Evolutionary conservation across 129 eudicot genomes (phyloP).

Genomic region (Sambucus nigra): DNA sequence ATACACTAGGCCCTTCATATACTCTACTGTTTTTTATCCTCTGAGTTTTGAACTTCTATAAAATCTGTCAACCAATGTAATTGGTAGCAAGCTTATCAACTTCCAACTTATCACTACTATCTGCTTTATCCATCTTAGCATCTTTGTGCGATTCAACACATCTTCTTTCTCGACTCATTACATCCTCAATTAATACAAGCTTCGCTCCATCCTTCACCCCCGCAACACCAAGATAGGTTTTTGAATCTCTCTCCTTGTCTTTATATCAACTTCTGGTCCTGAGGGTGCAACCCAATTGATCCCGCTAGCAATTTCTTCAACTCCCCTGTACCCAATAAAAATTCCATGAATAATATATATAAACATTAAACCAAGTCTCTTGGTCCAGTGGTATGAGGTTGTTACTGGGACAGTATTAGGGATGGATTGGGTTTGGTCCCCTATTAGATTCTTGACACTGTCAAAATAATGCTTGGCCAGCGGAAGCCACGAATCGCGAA

Average conservation of each 20-base stretch:
- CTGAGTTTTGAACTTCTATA: too few species aligned
- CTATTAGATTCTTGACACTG: too few species aligned
- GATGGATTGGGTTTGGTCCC: too few species aligned
- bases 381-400: too few species aligned
- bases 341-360: neutral
- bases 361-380: too few species aligned
- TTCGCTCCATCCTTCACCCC: conserved; percentile 81
- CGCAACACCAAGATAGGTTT: conserved; percentile 49
- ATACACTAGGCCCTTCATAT: too few species aligned
- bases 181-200: conserved; percentile 52
- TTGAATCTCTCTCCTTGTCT: conserved; percentile 81
- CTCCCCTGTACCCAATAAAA: conserved; percentile 48
- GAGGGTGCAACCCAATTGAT: conserved; percentile 50
- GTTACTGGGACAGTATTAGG: too few species aligned
- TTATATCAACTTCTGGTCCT: conserved; percentile 72
- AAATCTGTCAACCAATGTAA: too few species aligned
- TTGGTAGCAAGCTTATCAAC: conserved; percentile 69
- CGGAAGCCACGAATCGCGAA: too few species aligned
- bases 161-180: conserved; percentile 56
- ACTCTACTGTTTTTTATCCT: too few species aligned
- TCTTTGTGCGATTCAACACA: conserved; percentile 38
- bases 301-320: conserved; percentile 75
- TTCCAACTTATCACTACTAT: conserved; percentile 44
- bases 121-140: conserved; percentile 50
- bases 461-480: too few species aligned